These are phyloP conservation scores for Cordyceps militaris DNA, from an alignment of 2,329 filamentous ascomycete species.

Conservation along the genomic window DNA sequence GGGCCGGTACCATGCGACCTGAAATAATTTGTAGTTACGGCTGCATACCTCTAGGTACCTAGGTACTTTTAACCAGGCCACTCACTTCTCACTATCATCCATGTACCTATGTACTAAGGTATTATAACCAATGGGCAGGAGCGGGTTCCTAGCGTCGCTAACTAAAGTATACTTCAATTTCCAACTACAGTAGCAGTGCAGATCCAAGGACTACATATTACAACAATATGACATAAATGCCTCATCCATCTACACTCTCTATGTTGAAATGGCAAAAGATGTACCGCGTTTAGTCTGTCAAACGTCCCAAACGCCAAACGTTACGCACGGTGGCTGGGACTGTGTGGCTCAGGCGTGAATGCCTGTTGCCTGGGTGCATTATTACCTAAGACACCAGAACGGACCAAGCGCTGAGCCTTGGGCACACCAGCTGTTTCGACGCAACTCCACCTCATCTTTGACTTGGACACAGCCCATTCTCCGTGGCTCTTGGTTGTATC, in stretches of 20 bases:
- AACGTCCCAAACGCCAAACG: conserved; percentile 4
- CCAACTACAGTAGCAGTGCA: not conserved
- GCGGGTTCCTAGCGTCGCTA: not conserved
- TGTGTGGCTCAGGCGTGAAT: conserved; percentile 1
- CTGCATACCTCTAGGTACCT: no score
- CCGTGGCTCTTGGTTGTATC: conserved; percentile 11
- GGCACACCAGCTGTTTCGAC: conserved; percentile 7
- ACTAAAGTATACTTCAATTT: not conserved
- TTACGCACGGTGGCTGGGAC: not conserved
- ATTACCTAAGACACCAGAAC: conserved; percentile 12
- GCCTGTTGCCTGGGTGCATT: not conserved
- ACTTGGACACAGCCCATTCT: conserved; percentile 5
- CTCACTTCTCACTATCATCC: no score
- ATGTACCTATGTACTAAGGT: no score
- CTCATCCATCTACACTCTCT: not conserved
- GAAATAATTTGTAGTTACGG: no score
- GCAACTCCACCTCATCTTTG: conserved; percentile 8
- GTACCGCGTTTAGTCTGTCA: not conserved
- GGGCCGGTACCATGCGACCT: no score
- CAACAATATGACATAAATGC: not conserved
- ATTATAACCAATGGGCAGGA: no score
- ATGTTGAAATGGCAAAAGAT: not conserved
- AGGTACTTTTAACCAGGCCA: no score
- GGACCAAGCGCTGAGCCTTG: conserved; percentile 8
- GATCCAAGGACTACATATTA: not conserved